Evolutionary conservation across 768 basidiomycete species (phyloP).

Genomic region (Kwoniella shandongensis): DNA sequence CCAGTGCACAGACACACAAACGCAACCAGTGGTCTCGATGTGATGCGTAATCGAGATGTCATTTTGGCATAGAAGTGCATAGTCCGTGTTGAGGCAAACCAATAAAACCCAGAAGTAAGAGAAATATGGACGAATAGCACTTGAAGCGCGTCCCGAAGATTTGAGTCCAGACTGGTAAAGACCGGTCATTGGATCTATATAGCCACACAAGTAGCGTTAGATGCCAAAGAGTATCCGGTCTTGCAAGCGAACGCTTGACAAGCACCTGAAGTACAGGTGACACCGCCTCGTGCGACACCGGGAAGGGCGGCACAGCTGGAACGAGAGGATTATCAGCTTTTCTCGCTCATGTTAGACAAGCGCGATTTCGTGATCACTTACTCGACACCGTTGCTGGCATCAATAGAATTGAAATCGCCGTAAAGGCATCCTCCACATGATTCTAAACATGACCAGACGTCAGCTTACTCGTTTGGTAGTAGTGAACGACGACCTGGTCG

Average conservation of each 20-base stretch:
- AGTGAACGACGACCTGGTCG: neutral
- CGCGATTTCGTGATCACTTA: no score
- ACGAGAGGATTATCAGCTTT: neutral
- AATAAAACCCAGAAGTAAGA: no score
- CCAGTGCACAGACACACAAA: no score
- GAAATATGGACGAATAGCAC: no score
- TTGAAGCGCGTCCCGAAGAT: no score
- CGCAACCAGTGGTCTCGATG: no score
- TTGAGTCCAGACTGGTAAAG: no score
- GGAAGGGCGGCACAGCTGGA: slow-evolving; percentile 9
- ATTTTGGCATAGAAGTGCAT: no score
- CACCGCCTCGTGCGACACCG: slow-evolving; percentile 3
- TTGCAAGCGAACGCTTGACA: slow-evolving; percentile 15
- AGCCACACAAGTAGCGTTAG: slow-evolving; percentile 9
- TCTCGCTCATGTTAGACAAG: no score
- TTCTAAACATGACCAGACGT: no score
- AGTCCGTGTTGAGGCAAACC: no score
- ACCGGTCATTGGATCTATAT: neutral
- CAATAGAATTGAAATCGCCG: slow-evolving; percentile 1
- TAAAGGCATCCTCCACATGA: slow-evolving; percentile 8
- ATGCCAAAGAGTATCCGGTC: slow-evolving; percentile 6
- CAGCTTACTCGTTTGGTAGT: neutral
- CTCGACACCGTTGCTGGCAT: slow-evolving; percentile 1
- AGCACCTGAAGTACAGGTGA: slow-evolving; percentile 10
- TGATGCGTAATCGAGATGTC: no score